A percentile compares a stretch with the other conserved stretches of the same genome.
phyloP scores from a whole-genome alignment of 2,329 filamentous ascomycete species.

The Chaetomiaceae sp. region DNA sequence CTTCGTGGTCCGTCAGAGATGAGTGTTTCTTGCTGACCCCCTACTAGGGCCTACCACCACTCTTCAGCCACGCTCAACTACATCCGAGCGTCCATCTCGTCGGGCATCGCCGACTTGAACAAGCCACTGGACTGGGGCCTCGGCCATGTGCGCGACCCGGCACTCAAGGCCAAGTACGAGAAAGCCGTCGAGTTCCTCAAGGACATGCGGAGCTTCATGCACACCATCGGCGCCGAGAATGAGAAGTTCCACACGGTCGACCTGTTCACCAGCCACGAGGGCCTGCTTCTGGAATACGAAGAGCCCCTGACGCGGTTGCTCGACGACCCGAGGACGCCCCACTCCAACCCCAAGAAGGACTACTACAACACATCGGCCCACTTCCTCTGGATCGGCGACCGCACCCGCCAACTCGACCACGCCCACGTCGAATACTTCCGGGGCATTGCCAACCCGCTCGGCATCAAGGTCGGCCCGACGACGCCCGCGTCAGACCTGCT shows the following conservation, averaged over 20 bases:
- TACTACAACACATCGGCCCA: constrained; percentile 95
- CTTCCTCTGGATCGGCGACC: constrained; percentile 97
- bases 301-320: constrained; percentile 76
- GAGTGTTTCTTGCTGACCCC: not conserved
- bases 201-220: constrained; percentile 90
- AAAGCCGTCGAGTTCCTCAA: constrained; percentile 80
- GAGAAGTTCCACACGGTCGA: constrained; percentile 87
- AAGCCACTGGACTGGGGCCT: constrained; percentile 92
- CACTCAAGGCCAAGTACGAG: constrained; percentile 80
- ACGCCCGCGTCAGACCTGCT: constrained; percentile 75
- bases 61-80: constrained; percentile 94
- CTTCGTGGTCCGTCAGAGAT: not conserved
- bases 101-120: constrained; percentile 90
- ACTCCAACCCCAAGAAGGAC: constrained; percentile 43
- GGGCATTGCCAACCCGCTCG: constrained; percentile 91
- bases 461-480: constrained; percentile 89
- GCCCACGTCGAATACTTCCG: constrained; percentile 97
- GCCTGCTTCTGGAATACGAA: constrained; percentile 90
- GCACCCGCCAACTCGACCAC: constrained; percentile 87
- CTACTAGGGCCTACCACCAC: constrained; percentile 78
- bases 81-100: constrained; percentile 74
- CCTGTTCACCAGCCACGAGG: constrained; percentile 93
- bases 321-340: constrained; percentile 45
- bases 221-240: constrained; percentile 81
- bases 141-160: constrained; percentile 81